A percentile compares a stretch with the other conserved stretches of the same genome.
Conservation (phyloP, 1,284 basidiomycete genomes). For the Melampsora occidentalis region DNA sequence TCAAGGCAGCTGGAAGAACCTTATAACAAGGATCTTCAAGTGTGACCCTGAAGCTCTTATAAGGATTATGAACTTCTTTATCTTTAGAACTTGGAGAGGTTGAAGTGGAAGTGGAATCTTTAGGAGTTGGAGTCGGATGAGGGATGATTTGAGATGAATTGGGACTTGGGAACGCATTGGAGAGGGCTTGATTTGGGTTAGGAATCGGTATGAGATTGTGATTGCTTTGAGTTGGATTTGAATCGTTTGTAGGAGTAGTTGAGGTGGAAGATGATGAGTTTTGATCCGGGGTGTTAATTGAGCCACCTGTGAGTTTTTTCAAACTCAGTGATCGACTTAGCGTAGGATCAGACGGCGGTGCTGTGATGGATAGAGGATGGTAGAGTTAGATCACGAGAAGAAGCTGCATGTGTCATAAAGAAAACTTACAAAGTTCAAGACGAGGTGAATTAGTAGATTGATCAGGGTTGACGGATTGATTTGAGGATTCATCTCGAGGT, state of each 20-base stretch:
- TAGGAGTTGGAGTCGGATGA: background rate
- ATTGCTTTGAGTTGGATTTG: conserved; percentile 1
- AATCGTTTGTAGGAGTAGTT: conserved; percentile 2
- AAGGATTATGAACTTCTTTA: conserved; percentile 53
- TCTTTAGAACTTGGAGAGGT: background rate
- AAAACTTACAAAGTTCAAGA: background rate
- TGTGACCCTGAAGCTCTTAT: conserved; percentile 60
- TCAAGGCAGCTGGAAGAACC: conserved; percentile 91
- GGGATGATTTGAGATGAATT: background rate
- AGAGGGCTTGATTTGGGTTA: background rate
- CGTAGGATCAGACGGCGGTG: no score
- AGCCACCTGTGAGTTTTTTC: no score
- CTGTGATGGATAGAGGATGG: no score
- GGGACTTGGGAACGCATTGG: conserved; percentile 16
- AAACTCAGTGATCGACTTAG: no score
- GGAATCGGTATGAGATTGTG: background rate
- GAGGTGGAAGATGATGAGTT: background rate
- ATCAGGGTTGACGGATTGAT: conserved; percentile 23
- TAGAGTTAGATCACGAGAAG: no score
- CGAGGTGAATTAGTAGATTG: conserved; percentile 13
- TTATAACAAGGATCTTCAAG: conserved; percentile 97
- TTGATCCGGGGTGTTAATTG: no score
- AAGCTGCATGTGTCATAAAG: no score
- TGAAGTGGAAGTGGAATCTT: conserved; percentile 17
- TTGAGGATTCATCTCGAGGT: conserved; percentile 19